Evolutionary conservation across 2,329 filamentous ascomycete species (phyloP).

Genomic region (Nothophaeocryptopus gaeumannii): DNA sequence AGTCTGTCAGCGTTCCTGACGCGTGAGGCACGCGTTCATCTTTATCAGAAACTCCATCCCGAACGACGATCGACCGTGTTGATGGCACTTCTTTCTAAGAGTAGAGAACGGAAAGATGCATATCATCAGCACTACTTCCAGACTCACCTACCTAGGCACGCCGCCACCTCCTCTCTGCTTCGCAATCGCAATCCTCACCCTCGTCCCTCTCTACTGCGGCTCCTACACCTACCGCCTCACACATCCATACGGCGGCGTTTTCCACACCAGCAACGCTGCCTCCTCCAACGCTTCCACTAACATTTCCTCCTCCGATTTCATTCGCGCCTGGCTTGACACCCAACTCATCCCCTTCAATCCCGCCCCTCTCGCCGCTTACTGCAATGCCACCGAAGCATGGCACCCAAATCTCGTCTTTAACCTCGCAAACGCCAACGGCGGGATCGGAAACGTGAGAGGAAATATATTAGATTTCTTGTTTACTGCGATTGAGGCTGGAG

Average conservation of each 20-base stretch:
- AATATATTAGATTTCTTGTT: constrained; percentile 17
- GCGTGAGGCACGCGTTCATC: too few relatives aligned
- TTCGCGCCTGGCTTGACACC: constrained; percentile 27
- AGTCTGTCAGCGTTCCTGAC: too few relatives aligned
- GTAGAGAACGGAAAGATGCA: too few relatives aligned
- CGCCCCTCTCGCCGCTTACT: constrained; percentile 29
- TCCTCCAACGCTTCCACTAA: not conserved
- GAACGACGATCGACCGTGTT: too few relatives aligned
- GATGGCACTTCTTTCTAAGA: too few relatives aligned
- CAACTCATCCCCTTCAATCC: constrained; percentile 27
- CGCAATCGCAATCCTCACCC: constrained; percentile 6
- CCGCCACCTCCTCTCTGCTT: not conserved
- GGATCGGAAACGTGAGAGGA: constrained; percentile 35
- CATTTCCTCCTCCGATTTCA: constrained; percentile 18
- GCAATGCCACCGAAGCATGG: constrained; percentile 37
- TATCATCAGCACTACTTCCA: too few relatives aligned
- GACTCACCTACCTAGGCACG: not conserved
- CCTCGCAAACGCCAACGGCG: constrained; percentile 45
- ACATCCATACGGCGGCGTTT: constrained; percentile 15
- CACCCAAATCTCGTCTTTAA: constrained; percentile 43
- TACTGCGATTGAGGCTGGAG: constrained; percentile 37
- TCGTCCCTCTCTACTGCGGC: constrained; percentile 24
- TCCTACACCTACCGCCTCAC: constrained; percentile 23
- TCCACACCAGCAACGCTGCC: not conserved
- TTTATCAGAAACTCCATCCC: too few relatives aligned